Evolutionary conservation across 805 yeast genomes (phyloP).

Genomic region (Scheffersomyces amazonensis): DNA sequence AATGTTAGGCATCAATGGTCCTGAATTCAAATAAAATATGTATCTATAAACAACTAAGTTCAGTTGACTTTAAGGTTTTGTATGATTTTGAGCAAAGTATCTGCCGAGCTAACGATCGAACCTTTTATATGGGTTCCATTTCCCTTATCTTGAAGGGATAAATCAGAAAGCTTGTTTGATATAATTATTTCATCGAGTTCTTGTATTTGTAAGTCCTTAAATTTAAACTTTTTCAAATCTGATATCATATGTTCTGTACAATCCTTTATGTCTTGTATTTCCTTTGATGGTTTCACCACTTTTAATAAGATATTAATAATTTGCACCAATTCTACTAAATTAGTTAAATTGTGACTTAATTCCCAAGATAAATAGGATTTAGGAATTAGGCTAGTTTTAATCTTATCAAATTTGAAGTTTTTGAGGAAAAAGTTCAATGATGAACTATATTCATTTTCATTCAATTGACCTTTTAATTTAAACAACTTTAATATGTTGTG

Average conservation of each 20-base stretch:
- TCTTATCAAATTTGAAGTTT: constrained; percentile 27
- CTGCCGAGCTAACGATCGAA: constrained; percentile 5
- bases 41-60: constrained; percentile 4
- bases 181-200: constrained; percentile 8
- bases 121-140: constrained; percentile 3
- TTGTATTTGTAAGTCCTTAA: constrained; percentile 7
- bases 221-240: constrained; percentile 8
- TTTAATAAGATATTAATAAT: constrained; percentile 6
- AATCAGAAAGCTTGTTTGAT: too few relatives aligned
- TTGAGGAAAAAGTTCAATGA: constrained; percentile 25
- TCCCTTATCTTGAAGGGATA: constrained; percentile 4
- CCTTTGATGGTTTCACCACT: neutral
- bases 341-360: constrained; percentile 13
- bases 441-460: constrained; percentile 20
- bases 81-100: neutral
- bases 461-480: constrained; percentile 14
- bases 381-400: constrained; percentile 15
- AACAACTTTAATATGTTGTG: constrained; percentile 23
- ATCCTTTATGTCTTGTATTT: neutral
- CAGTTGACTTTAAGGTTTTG: neutral
- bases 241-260: constrained; percentile 3
- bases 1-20: constrained; percentile 15
- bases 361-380: constrained; percentile 14
- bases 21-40: constrained; percentile 2
- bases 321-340: constrained; percentile 12